Evolutionary conservation across 257 asterid species (phyloP).

Genomic region (Craterostigma plantagineum): DNA sequence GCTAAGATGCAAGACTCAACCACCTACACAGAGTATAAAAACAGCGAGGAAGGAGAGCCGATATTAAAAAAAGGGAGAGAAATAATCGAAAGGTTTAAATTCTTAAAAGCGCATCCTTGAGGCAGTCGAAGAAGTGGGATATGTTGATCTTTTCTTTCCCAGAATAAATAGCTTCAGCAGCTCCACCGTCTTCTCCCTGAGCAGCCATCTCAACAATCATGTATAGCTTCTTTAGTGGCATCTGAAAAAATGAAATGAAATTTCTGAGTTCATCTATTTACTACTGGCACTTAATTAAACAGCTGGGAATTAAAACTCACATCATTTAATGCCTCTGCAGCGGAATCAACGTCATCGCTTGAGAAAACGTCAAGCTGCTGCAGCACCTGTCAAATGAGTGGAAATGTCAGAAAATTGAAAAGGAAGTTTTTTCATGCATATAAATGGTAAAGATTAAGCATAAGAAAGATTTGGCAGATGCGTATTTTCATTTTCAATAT

Average conservation of each 20-base stretch:
- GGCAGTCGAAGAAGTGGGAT: conserved; percentile 68
- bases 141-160: conserved; percentile 66
- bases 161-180: conserved; percentile 62
- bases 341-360: conserved; percentile 56
- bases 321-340: conserved; percentile 77
- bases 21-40: too few relatives aligned
- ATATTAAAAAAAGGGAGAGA: too few relatives aligned
- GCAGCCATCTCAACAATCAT: conserved; percentile 97
- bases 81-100: too few relatives aligned
- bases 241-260: conserved; percentile 16
- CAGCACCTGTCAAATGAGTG: conserved; percentile 44
- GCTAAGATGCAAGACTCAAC: too few relatives aligned
- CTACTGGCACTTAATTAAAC: not conserved
- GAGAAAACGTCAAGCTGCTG: conserved; percentile 65
- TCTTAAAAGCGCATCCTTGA: conserved; percentile 44
- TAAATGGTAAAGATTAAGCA: too few relatives aligned
- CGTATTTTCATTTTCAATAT: not conserved
- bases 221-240: conserved; percentile 84
- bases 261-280: too few relatives aligned
- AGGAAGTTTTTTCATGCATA: too few relatives aligned
- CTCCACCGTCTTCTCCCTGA: conserved; percentile 84
- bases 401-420: conserved; percentile 6
- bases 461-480: too few relatives aligned
- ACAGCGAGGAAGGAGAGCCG: too few relatives aligned
- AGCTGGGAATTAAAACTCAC: conserved; percentile 32